Evolutionary conservation across 2,329 filamentous ascomycete genomes (phyloP).

Genomic region (Pseudogymnoascus sp.): DNA sequence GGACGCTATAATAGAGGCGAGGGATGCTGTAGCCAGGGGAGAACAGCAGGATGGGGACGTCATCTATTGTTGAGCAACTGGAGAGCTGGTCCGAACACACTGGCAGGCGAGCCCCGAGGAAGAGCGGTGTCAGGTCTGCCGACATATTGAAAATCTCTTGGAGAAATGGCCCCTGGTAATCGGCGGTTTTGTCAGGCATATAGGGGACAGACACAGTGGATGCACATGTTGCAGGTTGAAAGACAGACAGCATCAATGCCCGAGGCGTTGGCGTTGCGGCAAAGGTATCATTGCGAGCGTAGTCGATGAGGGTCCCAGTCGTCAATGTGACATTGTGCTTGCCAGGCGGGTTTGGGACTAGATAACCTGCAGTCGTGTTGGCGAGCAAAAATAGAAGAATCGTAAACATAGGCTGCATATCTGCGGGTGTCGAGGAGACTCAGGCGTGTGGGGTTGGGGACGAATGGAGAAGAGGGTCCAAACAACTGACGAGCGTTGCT

Average conservation of each 20-base stretch:
- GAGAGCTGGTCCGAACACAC: constrained; percentile 11
- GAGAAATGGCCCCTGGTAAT: background rate
- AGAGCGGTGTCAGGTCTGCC: constrained; percentile 5
- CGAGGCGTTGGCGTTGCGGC: constrained; percentile 4
- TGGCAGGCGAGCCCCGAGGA: constrained; percentile 7
- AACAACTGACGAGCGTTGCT: background rate
- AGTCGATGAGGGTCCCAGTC: constrained; percentile 18
- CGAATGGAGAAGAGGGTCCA: background rate
- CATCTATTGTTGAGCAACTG: background rate
- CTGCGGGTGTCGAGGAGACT: background rate
- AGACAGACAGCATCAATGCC: constrained; percentile 18
- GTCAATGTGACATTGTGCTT: constrained; percentile 15
- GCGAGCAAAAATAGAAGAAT: background rate
- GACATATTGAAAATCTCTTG: background rate
- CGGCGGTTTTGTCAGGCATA: background rate
- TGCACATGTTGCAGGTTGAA: constrained; percentile 13
- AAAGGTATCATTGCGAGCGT: constrained; percentile 14
- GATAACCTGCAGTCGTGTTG: background rate
- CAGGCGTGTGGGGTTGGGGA: background rate
- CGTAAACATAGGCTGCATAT: background rate
- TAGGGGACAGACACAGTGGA: background rate
- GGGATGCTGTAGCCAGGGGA: constrained; percentile 22
- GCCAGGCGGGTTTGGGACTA: constrained; percentile 17
- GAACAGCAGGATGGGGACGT: constrained; percentile 19
- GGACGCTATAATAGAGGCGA: constrained; percentile 20